Base-by-base conservation (phyloP, 78 protist genomes). In the Chrysochromulina parva region DNA sequence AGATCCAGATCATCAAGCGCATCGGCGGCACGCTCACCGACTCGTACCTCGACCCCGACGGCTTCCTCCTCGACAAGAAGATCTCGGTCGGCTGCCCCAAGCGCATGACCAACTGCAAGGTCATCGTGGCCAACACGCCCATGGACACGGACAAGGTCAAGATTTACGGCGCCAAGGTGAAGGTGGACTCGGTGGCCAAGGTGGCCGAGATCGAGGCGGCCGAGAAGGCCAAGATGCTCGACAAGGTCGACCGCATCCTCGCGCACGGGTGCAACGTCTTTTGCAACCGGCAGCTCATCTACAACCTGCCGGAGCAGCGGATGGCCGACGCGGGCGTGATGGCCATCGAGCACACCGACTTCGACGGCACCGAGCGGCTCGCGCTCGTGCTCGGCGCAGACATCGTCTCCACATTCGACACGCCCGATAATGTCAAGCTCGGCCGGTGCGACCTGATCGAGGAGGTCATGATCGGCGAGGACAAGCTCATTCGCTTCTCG, bases 71-170 rank as follows among this genome's bases (percentile, higher is more conserved):
- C 50, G 62, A 84, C 67, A 84, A 84, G 88, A 84, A 57, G 84
- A 95, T 98, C 86, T 99, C 99, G n/a, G 97, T 98, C 47, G 99
- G 99, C 78, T 98, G 97, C 93, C 99, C 99, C 55, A 95, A 94
- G 93, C 85, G 95, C 54, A 28, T 98, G 74, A 96, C 97, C 80
- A 95, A 98, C 74, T 97, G 98, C 52, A 95, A 94, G 92, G 78
- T 69, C 50, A 55, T 99, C 52, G 90, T 99, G 52, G 99, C 99
- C 86, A 98, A 99, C 98, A 98, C 99, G 16, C 96, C 98, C 16
- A 97, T 99, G 99, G 99, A 99, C 96, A 97, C 99, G 24, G 99
- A 99, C 95, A 99, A 98, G 94, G 94, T 99, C 93, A 99, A 99
- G 96, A 98, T 99, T 91, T 96, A 95, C 82, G 99, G 99, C 52